These are phyloP conservation scores for Phycomyces nitens DNA, from an alignment of 192 early-diverging fungal genomes.

Conservation along the genomic window DNA sequence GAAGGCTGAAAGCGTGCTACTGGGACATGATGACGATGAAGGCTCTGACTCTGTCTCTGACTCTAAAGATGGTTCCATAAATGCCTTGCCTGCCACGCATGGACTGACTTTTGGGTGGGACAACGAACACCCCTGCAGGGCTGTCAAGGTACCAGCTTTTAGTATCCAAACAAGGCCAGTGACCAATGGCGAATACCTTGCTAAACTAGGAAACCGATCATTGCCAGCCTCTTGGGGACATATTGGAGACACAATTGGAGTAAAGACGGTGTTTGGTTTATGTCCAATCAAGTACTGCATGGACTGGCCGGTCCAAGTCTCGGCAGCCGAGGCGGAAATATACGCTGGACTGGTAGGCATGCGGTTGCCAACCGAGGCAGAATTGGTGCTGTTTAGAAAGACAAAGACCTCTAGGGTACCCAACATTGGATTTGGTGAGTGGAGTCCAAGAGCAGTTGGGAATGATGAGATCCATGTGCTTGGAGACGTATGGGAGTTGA, in stretches of 20 bases:
- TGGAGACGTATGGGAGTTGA: constrained; percentile 82
- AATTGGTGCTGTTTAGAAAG: constrained; percentile 48
- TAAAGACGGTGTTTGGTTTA: constrained; percentile 69
- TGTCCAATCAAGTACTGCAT: constrained; percentile 46
- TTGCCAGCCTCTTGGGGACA: constrained; percentile 58
- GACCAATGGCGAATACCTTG: constrained; percentile 71
- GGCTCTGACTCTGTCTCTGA: constrained; percentile 41
- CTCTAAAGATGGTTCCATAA: constrained; percentile 11
- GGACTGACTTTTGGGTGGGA: constrained; percentile 78
- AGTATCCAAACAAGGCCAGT: constrained; percentile 75
- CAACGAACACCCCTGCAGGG: constrained; percentile 67
- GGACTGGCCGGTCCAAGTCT: constrained; percentile 73
- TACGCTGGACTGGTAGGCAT: constrained; percentile 61
- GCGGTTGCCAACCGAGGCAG: constrained; percentile 75
- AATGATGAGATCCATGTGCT: constrained; percentile 39
- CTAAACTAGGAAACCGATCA: constrained; percentile 43
- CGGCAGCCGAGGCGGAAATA: constrained; percentile 60
- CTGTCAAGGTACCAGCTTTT: constrained; percentile 42
- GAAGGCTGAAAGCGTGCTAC: constrained; percentile 11
- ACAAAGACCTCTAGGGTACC: constrained; percentile 33
- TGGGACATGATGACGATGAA: constrained; percentile 69
- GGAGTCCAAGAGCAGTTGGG: constrained; percentile 55
- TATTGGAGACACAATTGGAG: constrained; percentile 19
- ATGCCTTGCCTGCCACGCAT: not conserved
- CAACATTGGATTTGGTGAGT: constrained; percentile 69